Percentiles rank a stretch among this genome's conserved stretches.
Conservation (phyloP, 176 grass and related monocot genomes). For the Calamus simplicifolius region DNA sequence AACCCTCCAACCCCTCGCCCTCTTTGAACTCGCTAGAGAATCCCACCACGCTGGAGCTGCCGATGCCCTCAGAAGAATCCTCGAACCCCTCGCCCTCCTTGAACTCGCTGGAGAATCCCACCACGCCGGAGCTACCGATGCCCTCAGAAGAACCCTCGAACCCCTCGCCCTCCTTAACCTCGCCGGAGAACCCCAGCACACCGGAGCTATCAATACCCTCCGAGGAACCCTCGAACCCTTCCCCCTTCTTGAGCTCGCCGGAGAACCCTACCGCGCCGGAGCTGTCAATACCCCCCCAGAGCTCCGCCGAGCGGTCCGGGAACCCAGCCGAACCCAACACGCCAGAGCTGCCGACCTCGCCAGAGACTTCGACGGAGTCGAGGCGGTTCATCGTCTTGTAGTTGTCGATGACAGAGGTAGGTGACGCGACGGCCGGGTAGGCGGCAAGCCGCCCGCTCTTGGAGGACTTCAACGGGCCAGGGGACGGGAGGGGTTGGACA, state of each 20-base stretch:
- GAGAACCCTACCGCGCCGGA: conserved; percentile 28
- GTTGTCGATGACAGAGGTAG: conserved; percentile 94
- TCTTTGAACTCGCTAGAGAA: no score
- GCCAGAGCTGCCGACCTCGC: conserved; percentile 14
- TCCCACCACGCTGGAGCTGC: no score
- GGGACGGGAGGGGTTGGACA: conserved; percentile 62
- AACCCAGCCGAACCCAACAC: conserved; percentile 5
- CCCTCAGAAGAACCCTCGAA: background rate
- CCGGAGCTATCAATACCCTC: no score
- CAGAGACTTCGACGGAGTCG: conserved; percentile 5
- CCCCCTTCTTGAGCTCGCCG: conserved; percentile 20
- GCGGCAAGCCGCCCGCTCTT: conserved; percentile 2
- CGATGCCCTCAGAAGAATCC: background rate
- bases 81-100: no score
- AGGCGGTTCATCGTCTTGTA: conserved; percentile 33
- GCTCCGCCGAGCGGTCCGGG: conserved; percentile 64
- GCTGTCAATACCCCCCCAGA: conserved; percentile 19
- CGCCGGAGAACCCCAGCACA: background rate
- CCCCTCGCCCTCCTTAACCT: conserved; percentile 4
- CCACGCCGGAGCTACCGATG: no score
- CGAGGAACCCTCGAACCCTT: background rate
- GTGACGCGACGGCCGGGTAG: conserved; percentile 30
- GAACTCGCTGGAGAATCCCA: no score
- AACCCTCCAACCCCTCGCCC: no score
- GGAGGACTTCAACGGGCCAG: conserved; percentile 23